Conservation (phyloP, 164 flowering plant species). For the Paratinospora sagittata region DNA sequence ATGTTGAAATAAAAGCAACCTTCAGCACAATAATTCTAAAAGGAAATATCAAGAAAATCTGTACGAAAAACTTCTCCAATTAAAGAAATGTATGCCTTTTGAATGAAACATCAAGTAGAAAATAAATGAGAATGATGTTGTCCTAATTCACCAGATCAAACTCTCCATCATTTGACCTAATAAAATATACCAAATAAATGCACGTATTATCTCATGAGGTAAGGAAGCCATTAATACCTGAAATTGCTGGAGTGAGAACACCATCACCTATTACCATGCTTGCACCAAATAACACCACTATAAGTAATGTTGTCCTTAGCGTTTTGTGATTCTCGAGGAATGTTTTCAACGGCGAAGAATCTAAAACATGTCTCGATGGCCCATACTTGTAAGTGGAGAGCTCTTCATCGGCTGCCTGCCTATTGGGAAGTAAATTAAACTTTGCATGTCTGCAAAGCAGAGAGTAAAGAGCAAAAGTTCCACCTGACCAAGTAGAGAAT, state of each 20-base stretch:
- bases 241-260: constrained; percentile 61
- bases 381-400: no score
- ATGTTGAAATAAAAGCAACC: no score
- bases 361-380: no score
- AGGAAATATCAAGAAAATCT: no score
- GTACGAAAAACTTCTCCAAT: no score
- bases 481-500: no score
- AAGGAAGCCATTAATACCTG: constrained; percentile 32
- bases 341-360: constrained; percentile 33
- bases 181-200: neutral
- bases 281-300: constrained; percentile 56
- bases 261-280: constrained; percentile 51
- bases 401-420: no score
- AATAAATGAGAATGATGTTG: no score
- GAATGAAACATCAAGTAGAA: neutral
- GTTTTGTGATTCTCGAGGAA: constrained; percentile 52
- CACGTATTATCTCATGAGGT: neutral
- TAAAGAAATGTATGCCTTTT: neutral
- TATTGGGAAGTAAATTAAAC: no score
- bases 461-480: no score
- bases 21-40: no score
- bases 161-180: neutral
- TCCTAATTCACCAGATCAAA: neutral
- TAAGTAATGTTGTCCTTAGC: constrained; percentile 39
- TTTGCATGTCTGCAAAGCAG: no score